Conservation (phyloP, 345 rosid genomes). For the Mercurialis annua region DNA sequence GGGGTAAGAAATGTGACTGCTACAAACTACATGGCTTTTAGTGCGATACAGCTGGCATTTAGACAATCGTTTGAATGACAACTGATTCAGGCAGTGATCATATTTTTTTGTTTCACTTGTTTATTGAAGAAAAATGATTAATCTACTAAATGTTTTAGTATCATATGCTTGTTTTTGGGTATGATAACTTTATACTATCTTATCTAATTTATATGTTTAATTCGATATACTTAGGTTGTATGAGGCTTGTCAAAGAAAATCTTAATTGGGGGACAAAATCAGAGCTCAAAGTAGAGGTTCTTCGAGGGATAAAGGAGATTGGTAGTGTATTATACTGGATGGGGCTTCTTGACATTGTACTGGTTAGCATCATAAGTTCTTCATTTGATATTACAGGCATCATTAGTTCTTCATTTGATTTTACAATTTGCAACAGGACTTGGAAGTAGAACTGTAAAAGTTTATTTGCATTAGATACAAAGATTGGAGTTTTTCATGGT, state of each 20-base stretch:
- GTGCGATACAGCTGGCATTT: not conserved
- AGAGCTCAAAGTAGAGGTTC: conserved; percentile 88
- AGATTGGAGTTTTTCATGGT: not conserved
- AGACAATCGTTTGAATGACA: not conserved
- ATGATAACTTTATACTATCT: not conserved
- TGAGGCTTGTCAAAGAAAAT: conserved; percentile 88
- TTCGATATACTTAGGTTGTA: conserved; percentile 58
- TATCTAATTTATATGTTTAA: not conserved
- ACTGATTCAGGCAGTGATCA: not conserved
- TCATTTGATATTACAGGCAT: conserved; percentile 3
- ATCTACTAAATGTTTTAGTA: not conserved
- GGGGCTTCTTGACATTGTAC: conserved; percentile 89
- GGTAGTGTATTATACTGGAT: conserved; percentile 92
- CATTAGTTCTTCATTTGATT: conserved; percentile 16
- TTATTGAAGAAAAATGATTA: not conserved
- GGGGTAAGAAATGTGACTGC: not conserved
- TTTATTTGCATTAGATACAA: not conserved
- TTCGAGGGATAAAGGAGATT: conserved; percentile 88
- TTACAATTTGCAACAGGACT: conserved; percentile 1
- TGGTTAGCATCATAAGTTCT: conserved; percentile 58
- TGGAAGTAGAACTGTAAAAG: not conserved
- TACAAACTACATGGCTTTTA: not conserved
- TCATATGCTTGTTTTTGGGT: not conserved
- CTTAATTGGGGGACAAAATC: conserved; percentile 86
- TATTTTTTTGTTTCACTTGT: not conserved